phyloP scores from a whole-genome alignment of 2,329 filamentous ascomycete genomes.

The Xylariaceae sp. region DNA sequence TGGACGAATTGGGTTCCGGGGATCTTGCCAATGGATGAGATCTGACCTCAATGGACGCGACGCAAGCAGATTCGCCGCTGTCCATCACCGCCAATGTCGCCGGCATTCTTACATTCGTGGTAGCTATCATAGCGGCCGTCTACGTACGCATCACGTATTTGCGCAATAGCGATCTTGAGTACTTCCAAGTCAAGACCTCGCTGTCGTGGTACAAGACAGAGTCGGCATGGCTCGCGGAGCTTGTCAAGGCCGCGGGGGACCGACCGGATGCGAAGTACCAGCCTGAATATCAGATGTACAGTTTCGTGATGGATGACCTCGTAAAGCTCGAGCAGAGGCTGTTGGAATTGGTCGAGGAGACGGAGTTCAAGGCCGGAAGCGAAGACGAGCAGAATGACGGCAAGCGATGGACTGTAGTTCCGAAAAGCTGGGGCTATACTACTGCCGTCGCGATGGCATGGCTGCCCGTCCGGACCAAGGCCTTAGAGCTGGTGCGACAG shows the following conservation, averaged over 20 bases:
- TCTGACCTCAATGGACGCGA: constrained; percentile 27
- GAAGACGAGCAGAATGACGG: constrained; percentile 26
- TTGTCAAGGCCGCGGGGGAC: constrained; percentile 38
- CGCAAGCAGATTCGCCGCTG: constrained; percentile 45
- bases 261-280: constrained; percentile 32
- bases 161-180: constrained; percentile 50
- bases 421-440: constrained; percentile 41
- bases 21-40: constrained; percentile 1
- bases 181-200: constrained; percentile 50
- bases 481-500: constrained; percentile 49
- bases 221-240: constrained; percentile 48
- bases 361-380: constrained; percentile 39
- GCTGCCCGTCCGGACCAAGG: constrained; percentile 47
- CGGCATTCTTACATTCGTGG: constrained; percentile 51
- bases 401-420: constrained; percentile 42
- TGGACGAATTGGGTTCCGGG: not conserved
- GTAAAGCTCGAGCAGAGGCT: constrained; percentile 47
- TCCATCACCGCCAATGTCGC: constrained; percentile 48
- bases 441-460: constrained; percentile 49
- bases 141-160: constrained; percentile 50
- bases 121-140: constrained; percentile 47
- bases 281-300: constrained; percentile 51
- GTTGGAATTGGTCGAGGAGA: constrained; percentile 48
- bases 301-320: constrained; percentile 51
- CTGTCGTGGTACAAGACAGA: constrained; percentile 55